Evolutionary conservation across 2,329 filamentous ascomycete species (phyloP).

Genomic region (Talaromyces rugulosus): DNA sequence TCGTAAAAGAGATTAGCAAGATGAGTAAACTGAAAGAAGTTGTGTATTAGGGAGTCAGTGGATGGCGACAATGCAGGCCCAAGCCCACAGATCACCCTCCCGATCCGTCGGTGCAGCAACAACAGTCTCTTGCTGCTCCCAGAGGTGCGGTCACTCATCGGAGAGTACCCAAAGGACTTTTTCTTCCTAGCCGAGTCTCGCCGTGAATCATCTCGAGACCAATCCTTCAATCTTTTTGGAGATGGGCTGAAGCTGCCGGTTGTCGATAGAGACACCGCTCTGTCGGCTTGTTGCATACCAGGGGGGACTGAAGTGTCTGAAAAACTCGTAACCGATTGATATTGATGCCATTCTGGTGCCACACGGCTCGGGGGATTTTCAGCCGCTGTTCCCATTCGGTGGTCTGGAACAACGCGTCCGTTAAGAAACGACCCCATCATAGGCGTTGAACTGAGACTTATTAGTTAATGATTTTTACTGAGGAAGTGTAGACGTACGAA

Average conservation of each 20-base stretch:
- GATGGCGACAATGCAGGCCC: not conserved
- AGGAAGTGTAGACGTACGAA: too few species aligned
- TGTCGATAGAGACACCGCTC: constrained; percentile 11
- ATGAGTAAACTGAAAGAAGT: not conserved
- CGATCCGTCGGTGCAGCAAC: not conserved
- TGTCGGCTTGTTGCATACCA: not conserved
- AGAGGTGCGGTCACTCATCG: not conserved
- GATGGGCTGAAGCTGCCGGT: not conserved
- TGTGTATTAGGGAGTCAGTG: not conserved
- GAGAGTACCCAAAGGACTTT: constrained; percentile 1
- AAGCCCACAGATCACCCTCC: not conserved
- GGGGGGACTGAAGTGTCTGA: too few species aligned
- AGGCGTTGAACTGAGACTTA: too few species aligned
- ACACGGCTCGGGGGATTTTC: too few species aligned
- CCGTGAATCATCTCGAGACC: constrained; percentile 16
- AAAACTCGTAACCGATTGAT: too few species aligned
- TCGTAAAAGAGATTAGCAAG: not conserved
- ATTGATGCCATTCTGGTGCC: too few species aligned
- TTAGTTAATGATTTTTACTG: too few species aligned
- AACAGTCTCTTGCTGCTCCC: not conserved
- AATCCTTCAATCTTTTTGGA: not conserved
- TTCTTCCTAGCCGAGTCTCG: constrained; percentile 14
- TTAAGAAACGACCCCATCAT: too few species aligned
- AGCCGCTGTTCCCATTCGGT: too few species aligned
- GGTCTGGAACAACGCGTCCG: too few species aligned